These are phyloP conservation scores for Loxodes magnus DNA, from an alignment of 73 alveolate genomes.

Conservation along the genomic window DNA sequence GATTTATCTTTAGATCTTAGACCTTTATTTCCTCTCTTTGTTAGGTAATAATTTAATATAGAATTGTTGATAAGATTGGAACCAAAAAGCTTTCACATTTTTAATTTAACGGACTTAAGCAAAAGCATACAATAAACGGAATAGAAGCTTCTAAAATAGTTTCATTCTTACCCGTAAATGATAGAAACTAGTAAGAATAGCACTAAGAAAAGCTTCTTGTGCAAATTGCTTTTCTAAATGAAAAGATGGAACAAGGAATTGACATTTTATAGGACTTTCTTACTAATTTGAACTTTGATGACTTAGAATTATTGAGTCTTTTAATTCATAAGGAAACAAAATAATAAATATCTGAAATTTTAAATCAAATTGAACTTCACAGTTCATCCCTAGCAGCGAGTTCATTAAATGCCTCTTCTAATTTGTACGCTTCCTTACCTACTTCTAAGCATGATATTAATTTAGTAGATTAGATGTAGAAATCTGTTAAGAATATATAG, in stretches of 20 bases:
- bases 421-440: no score
- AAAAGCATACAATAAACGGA: conserved; percentile 22
- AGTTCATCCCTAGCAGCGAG: no score
- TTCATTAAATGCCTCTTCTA: no score
- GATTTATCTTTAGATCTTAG: conserved; percentile 41
- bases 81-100: conserved; percentile 35
- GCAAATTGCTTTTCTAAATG: conserved; percentile 32
- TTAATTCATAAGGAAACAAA: conserved; percentile 31
- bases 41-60: no score
- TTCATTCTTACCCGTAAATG: conserved; percentile 10
- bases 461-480: no score
- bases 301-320: conserved; percentile 22
- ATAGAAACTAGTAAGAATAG: not conserved
- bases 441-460: no score
- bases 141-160: conserved; percentile 16
- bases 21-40: conserved; percentile 40
- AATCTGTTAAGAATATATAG: no score
- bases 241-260: conserved; percentile 41
- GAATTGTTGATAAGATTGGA: conserved; percentile 33
- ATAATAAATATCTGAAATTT: no score
- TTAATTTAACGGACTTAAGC: conserved; percentile 28
- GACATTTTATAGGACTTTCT: conserved; percentile 33
- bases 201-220: conserved; percentile 22
- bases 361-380: no score
- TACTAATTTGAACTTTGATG: conserved; percentile 47